These are phyloP conservation scores for Rhynchospora pubera DNA, from an alignment of 176 grass and related monocot species.

Conservation along the genomic window DNA sequence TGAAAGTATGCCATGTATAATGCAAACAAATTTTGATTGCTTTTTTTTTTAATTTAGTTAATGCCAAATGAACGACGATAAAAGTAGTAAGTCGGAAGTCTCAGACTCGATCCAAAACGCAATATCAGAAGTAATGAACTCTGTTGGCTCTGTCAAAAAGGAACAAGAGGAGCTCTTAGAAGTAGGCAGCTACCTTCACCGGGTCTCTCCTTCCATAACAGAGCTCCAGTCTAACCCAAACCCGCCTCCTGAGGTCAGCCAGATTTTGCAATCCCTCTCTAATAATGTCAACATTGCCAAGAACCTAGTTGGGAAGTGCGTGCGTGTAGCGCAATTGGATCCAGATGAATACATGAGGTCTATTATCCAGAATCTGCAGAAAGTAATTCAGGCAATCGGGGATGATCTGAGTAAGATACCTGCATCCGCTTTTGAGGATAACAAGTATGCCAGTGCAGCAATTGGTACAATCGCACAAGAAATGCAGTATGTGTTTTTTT, in stretches of 20 bases:
- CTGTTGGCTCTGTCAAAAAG: neutral
- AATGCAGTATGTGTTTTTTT: slow-evolving; percentile 13
- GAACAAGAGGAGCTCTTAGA: slow-evolving; percentile 56
- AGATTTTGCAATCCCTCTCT: slow-evolving; percentile 45
- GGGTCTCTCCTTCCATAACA: neutral
- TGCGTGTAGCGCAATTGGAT: slow-evolving; percentile 22
- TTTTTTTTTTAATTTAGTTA: slow-evolving; percentile 2
- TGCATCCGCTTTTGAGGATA: slow-evolving; percentile 28
- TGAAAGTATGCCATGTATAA: neutral
- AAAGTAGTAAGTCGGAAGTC: slow-evolving; percentile 33
- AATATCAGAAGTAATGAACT: slow-evolving; percentile 50
- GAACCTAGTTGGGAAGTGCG: slow-evolving; percentile 47
- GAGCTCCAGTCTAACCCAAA: slow-evolving; percentile 34
- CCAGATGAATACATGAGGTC: slow-evolving; percentile 44
- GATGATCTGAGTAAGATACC: slow-evolving; percentile 60
- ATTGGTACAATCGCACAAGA: slow-evolving; percentile 23
- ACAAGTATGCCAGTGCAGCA: slow-evolving; percentile 22
- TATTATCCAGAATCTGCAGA: slow-evolving; percentile 49
- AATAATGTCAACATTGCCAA: slow-evolving; percentile 66
- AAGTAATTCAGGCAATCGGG: slow-evolving; percentile 52
- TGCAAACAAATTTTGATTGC: slow-evolving; percentile 2
- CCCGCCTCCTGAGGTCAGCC: slow-evolving; percentile 6
- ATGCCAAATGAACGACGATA: slow-evolving; percentile 30
- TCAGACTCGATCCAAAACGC: slow-evolving; percentile 33
- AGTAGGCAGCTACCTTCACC: slow-evolving; percentile 38